These are phyloP conservation scores for Coemansia biformis DNA, from an alignment of 192 early-diverging fungal genomes.

Conservation along the genomic window DNA sequence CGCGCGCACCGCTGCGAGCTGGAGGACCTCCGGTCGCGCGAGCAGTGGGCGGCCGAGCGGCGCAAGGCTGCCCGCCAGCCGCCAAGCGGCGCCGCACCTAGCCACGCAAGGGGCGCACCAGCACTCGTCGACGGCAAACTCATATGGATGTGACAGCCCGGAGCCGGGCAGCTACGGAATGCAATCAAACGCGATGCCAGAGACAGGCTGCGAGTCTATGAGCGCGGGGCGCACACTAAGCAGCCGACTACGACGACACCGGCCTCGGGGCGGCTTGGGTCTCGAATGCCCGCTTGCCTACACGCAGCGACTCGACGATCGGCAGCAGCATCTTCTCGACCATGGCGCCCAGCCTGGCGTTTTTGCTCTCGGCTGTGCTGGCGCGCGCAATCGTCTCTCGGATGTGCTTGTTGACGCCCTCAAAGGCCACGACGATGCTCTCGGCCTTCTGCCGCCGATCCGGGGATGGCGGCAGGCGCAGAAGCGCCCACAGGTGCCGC, in stretches of 20 bases:
- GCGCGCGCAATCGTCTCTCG: slow-evolving; percentile 33
- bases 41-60: slow-evolving; percentile 42
- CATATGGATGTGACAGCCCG: slow-evolving; percentile 25
- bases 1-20: slow-evolving; percentile 55
- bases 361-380: slow-evolving; percentile 26
- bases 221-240: too few relatives aligned
- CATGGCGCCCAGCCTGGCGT: slow-evolving; percentile 17
- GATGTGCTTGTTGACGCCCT: slow-evolving; percentile 22
- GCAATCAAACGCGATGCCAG: too few relatives aligned
- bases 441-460: slow-evolving; percentile 32
- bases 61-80: neutral
- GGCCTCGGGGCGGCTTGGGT: neutral
- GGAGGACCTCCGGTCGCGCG: slow-evolving; percentile 27
- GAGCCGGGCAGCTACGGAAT: slow-evolving; percentile 13
- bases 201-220: too few relatives aligned
- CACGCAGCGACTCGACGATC: slow-evolving; percentile 23
- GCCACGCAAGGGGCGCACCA: slow-evolving; percentile 7
- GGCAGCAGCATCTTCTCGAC: slow-evolving; percentile 49
- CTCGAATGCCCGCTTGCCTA: slow-evolving; percentile 25
- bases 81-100: slow-evolving; percentile 6
- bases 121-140: slow-evolving; percentile 30
- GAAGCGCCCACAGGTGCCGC: slow-evolving; percentile 46
- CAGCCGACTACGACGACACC: too few relatives aligned
- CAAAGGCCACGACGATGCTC: slow-evolving; percentile 40
- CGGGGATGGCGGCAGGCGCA: slow-evolving; percentile 28